A percentile compares a stretch with the other conserved stretches of the same genome.
Evolutionary conservation across 441 rosid genomes (phyloP).

Genomic region (Euphorbia celastroides): DNA sequence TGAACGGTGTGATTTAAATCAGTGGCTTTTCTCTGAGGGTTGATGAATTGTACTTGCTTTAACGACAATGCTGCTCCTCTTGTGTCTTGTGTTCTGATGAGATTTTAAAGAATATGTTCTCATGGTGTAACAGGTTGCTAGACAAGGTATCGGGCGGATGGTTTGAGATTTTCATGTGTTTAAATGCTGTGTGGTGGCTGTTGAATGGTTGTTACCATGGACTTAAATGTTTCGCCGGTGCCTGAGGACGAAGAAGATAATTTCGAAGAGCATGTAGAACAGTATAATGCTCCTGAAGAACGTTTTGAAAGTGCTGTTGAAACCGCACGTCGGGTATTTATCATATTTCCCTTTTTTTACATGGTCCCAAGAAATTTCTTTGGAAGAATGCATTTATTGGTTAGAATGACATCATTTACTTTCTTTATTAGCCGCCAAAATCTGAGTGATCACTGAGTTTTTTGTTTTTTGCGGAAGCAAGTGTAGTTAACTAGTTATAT

Average conservation of each 20-base stretch:
- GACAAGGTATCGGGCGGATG: conserved; percentile 1
- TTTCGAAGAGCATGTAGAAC: conserved; percentile 48
- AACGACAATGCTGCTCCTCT: not conserved
- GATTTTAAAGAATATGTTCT: not conserved
- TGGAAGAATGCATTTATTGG: not conserved
- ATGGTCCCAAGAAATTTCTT: not conserved
- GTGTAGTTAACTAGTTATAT: not conserved
- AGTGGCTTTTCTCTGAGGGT: not conserved
- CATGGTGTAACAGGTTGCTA: conserved; percentile 6
- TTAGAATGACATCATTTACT: conserved; percentile 6
- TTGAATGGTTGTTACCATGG: conserved; percentile 87
- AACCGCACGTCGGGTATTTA: conserved; percentile 75
- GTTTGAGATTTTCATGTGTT: conserved; percentile 22
- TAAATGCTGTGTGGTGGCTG: conserved; percentile 19
- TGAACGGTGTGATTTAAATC: not conserved
- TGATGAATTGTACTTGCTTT: not conserved
- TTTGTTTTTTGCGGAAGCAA: not conserved
- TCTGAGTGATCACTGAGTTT: not conserved
- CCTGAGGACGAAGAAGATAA: conserved; percentile 99
- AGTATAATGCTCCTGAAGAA: conserved; percentile 44
- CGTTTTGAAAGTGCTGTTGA: conserved; percentile 67
- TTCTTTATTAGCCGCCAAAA: not conserved
- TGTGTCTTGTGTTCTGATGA: conserved; percentile 6
- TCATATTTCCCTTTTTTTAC: conserved; percentile 12
- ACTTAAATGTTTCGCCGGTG: conserved; percentile 78